These are phyloP conservation scores for Ophiocordyceps unilateralis DNA, from an alignment of 2,329 filamentous ascomycete species.

Conservation along the genomic window DNA sequence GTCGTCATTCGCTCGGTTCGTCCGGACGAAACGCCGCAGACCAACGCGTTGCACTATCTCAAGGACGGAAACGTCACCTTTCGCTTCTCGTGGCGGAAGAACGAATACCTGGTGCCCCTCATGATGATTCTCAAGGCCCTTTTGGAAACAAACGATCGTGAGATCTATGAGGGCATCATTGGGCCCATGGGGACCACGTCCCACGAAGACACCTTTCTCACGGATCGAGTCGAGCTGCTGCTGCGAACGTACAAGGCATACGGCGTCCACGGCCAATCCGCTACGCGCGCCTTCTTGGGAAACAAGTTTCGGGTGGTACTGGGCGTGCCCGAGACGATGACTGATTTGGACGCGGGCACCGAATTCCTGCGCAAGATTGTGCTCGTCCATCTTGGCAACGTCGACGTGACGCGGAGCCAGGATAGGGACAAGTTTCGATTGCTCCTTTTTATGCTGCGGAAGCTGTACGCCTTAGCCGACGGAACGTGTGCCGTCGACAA, in stretches of 20 bases:
- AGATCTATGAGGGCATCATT: constrained; percentile 89
- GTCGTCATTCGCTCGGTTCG: constrained; percentile 83
- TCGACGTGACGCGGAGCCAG: constrained; percentile 67
- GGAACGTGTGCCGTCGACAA: constrained; percentile 91
- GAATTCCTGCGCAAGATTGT: constrained; percentile 86
- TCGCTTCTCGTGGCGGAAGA: constrained; percentile 94
- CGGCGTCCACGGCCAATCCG: constrained; percentile 60
- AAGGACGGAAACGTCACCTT: constrained; percentile 93
- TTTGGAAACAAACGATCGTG: constrained; percentile 86
- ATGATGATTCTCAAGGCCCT: constrained; percentile 96
- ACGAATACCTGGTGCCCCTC: constrained; percentile 87
- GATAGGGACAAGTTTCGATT: constrained; percentile 87
- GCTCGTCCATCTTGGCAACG: constrained; percentile 76
- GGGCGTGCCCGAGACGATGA: constrained; percentile 66
- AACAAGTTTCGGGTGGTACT: constrained; percentile 83
- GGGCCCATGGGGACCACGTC: constrained; percentile 61
- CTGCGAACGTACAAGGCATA: constrained; percentile 89
- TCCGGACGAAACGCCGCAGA: constrained; percentile 96
- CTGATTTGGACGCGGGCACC: constrained; percentile 74
- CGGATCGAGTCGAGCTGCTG: constrained; percentile 81
- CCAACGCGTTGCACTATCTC: constrained; percentile 91
- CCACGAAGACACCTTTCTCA: constrained; percentile 78
- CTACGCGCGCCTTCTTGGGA: constrained; percentile 75
- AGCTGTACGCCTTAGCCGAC: constrained; percentile 82
- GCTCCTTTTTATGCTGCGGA: constrained; percentile 89